Percentiles rank a stretch among this genome's conserved stretches.
Evolutionary conservation across 768 basidiomycete genomes (phyloP).

Genomic region (Neoboletus subvelutipes): DNA sequence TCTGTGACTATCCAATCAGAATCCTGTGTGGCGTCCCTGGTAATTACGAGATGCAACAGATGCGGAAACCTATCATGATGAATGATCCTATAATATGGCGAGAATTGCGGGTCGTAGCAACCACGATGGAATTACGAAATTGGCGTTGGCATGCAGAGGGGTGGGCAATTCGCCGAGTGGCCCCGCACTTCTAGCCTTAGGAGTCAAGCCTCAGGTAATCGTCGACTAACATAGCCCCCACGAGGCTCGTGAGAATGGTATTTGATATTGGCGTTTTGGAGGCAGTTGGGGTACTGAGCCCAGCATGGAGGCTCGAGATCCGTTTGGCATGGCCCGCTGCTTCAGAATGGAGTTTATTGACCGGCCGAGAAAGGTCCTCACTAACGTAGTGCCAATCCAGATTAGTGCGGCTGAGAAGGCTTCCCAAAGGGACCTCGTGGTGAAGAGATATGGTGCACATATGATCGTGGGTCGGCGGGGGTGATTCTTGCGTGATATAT

Average conservation of each 20-base stretch:
- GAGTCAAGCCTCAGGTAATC: conserved; percentile 13
- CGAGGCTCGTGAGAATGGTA: conserved; percentile 8
- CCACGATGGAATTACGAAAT: conserved; percentile 21
- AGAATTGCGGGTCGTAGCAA: conserved; percentile 12
- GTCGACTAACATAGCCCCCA: conserved; percentile 13
- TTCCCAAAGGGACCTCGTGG: conserved; percentile 11
- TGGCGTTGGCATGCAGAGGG: conserved; percentile 8
- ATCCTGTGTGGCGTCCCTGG: conserved; percentile 24
- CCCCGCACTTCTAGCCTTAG: conserved; percentile 1
- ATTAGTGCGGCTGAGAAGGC: conserved; percentile 28
- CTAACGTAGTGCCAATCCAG: conserved; percentile 22
- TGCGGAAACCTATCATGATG: conserved; percentile 24
- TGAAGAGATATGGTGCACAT: conserved; percentile 10
- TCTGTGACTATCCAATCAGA: conserved; percentile 25
- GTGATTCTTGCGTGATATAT: conserved; percentile 18
- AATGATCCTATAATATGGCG: conserved; percentile 22
- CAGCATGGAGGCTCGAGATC: conserved; percentile 21
- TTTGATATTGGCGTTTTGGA: conserved; percentile 22
- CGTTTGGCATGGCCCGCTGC: conserved; percentile 12
- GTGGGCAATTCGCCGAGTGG: conserved; percentile 7
- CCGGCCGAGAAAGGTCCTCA: conserved; percentile 20
- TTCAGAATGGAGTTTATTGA: conserved; percentile 13
- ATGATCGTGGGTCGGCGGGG: conserved; percentile 19
- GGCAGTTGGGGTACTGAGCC: conserved; percentile 24
- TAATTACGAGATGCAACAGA: conserved; percentile 21